phyloP scores from a whole-genome alignment of 495 filamentous ascomycete species.

The Gamarada debralockiae region DNA sequence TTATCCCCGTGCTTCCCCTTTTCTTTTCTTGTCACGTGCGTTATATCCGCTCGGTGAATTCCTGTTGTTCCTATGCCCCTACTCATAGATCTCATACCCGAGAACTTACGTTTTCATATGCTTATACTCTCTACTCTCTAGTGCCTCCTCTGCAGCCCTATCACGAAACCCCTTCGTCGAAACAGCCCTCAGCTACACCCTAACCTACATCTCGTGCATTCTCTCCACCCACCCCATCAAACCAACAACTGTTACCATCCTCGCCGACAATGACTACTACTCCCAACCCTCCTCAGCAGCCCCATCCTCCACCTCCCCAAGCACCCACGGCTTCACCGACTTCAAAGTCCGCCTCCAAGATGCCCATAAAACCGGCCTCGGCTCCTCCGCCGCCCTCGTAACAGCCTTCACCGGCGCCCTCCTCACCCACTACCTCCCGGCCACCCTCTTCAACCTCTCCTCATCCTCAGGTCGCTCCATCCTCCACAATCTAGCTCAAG shows the following conservation, averaged over 20 bases:
- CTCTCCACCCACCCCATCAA: constrained; percentile 53
- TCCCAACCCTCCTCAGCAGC: constrained; percentile 53
- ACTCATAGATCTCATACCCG: neutral
- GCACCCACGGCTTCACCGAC: constrained; percentile 53
- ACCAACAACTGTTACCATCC: constrained; percentile 74
- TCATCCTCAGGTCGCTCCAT: constrained; percentile 31
- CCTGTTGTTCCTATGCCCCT: neutral
- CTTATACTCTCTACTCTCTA: neutral
- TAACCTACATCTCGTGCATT: constrained; percentile 70
- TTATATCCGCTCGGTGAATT: neutral
- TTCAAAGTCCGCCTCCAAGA: constrained; percentile 71
- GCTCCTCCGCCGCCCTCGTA: constrained; percentile 91
- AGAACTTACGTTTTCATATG: neutral
- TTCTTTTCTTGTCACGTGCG: constrained; percentile 14
- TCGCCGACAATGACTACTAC: constrained; percentile 96
- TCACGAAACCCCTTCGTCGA: constrained; percentile 78
- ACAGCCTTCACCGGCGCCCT: constrained; percentile 84
- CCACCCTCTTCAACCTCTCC: constrained; percentile 47
- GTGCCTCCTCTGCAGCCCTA: constrained; percentile 1
- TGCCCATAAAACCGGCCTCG: constrained; percentile 95
- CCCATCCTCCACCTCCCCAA: constrained; percentile 7
- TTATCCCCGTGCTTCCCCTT: constrained; percentile 5
- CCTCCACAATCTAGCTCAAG: constrained; percentile 91
- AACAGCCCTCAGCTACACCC: constrained; percentile 79
- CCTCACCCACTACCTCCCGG: constrained; percentile 73